These are phyloP conservation scores for Penicillium sclerotiorum DNA, from an alignment of 2,329 filamentous ascomycete species.

Conservation along the genomic window DNA sequence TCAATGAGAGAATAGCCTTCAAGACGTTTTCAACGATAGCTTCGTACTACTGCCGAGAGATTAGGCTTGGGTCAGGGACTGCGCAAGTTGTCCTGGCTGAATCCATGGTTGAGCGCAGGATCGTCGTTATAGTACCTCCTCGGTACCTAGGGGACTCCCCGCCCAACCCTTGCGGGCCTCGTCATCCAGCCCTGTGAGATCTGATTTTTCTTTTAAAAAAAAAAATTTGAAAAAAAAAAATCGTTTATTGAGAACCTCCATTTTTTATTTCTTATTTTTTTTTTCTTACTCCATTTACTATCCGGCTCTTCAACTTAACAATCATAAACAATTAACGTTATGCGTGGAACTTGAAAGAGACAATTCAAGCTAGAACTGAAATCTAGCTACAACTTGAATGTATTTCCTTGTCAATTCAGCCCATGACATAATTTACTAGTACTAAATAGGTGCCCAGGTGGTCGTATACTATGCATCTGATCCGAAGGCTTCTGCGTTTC, in stretches of 20 bases:
- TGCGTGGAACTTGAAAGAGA: too few relatives aligned
- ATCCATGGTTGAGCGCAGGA: conserved; percentile 14
- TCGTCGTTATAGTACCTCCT: conserved; percentile 6
- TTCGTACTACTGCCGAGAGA: background rate
- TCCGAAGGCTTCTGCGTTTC: conserved; percentile 18
- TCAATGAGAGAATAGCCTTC: too few relatives aligned
- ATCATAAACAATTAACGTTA: too few relatives aligned
- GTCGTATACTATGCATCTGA: background rate
- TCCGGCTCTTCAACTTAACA: too few relatives aligned
- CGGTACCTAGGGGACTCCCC: too few relatives aligned
- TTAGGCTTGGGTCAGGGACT: background rate
- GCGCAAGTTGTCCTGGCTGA: background rate
- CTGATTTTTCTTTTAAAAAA: background rate
- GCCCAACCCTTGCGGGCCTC: conserved; percentile 12
- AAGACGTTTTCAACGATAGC: background rate
- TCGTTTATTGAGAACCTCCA: background rate
- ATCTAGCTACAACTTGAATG: too few relatives aligned
- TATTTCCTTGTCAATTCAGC: too few relatives aligned
- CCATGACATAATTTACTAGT: background rate
- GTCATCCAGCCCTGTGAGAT: background rate
- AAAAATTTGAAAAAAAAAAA: background rate
- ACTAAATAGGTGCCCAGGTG: background rate
- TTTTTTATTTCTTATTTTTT: too few relatives aligned
- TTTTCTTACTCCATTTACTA: too few relatives aligned
- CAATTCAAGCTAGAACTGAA: too few relatives aligned